A percentile compares a stretch with the other conserved stretches of the same genome.
Conservation (phyloP, 306 rosid species). For the Cicer pinnatifidum region DNA sequence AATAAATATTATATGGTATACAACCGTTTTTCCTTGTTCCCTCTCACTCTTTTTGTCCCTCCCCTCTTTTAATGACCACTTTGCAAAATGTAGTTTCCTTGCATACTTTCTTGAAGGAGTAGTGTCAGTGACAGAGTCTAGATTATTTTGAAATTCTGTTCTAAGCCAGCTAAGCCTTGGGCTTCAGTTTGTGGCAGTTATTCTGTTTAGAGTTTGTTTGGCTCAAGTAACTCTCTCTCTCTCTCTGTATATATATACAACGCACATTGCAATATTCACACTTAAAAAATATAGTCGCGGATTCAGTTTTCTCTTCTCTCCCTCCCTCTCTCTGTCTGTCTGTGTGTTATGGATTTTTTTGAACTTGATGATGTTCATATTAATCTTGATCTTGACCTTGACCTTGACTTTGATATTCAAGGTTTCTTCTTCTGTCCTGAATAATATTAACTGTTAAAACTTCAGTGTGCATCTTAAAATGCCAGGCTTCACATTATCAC, state of each 20-base stretch:
- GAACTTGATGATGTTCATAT: not conserved
- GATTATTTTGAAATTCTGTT: not conserved
- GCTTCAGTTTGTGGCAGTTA: not conserved
- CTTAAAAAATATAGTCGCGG: not conserved
- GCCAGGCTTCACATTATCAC: slow-evolving; percentile 4
- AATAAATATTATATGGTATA: not conserved
- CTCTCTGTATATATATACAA: not conserved
- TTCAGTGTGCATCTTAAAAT: slow-evolving; percentile 16
- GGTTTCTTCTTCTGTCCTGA: slow-evolving; percentile 21
- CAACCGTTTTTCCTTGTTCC: slow-evolving; percentile 2
- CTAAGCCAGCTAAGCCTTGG: not conserved
- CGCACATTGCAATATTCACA: not conserved
- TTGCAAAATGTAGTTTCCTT: slow-evolving; percentile 14
- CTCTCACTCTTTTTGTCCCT: slow-evolving; percentile 11
- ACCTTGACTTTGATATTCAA: not conserved
- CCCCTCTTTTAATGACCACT: slow-evolving; percentile 28
- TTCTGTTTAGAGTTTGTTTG: slow-evolving; percentile 8
- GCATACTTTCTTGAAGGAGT: not conserved
- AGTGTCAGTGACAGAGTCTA: not conserved
- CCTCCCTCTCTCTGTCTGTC: not conserved
- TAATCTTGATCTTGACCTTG: not conserved
- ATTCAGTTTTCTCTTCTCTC: not conserved
- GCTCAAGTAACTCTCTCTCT: not conserved
- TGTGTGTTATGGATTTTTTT: not conserved
- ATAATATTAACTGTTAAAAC: slow-evolving; percentile 1